These are phyloP conservation scores for Myxozyma mucilagina DNA, from an alignment of 805 yeast genomes.

Conservation along the genomic window DNA sequence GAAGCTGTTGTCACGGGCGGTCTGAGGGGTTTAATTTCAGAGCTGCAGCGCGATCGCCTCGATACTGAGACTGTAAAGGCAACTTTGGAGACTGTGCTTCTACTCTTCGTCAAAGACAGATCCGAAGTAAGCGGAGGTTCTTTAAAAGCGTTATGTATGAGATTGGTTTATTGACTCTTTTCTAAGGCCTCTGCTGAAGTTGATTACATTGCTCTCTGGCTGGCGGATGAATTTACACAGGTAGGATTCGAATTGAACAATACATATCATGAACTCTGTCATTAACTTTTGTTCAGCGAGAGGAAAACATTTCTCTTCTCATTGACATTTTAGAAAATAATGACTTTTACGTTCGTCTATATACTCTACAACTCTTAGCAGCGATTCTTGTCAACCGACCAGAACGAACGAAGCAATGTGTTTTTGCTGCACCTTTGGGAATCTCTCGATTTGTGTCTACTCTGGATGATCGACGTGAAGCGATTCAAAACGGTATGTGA, in stretches of 20 bases:
- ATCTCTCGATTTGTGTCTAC: conserved; percentile 68
- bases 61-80: conserved; percentile 76
- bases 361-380: conserved; percentile 80
- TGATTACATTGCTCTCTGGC: conserved; percentile 91
- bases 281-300: conserved; percentile 35
- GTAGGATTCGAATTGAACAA: conserved; percentile 28
- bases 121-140: conserved; percentile 34
- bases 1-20: conserved; percentile 91
- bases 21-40: conserved; percentile 65
- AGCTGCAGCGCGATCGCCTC: conserved; percentile 63
- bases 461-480: conserved; percentile 70
- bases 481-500: conserved; percentile 67
- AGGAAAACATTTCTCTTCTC: conserved; percentile 49
- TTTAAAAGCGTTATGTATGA: neutral
- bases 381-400: conserved; percentile 80
- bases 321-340: conserved; percentile 52
- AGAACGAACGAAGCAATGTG: conserved; percentile 65
- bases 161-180: neutral
- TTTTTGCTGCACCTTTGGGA: conserved; percentile 74
- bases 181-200: conserved; percentile 38
- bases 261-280: conserved; percentile 15
- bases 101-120: conserved; percentile 72
- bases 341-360: conserved; percentile 77
- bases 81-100: conserved; percentile 78
- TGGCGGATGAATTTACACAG: conserved; percentile 89